Percentiles rank a stretch among this genome's conserved stretches.
phyloP scores from a whole-genome alignment of 495 filamentous ascomycete species.

The Massariosphaeria phaeospora region DNA sequence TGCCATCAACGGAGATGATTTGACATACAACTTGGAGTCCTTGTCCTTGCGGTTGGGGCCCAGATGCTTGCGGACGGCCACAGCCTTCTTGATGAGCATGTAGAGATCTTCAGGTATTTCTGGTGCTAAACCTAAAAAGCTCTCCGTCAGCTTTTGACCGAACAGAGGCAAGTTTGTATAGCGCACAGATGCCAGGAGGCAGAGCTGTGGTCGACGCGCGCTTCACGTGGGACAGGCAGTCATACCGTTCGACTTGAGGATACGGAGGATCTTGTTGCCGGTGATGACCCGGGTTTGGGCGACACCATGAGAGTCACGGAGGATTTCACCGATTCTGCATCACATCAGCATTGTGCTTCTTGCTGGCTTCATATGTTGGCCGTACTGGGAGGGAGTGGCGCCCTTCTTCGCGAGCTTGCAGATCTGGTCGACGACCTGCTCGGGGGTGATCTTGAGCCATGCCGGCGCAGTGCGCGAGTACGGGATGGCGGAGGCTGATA shows the following conservation, averaged over 20 bases:
- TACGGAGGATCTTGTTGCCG: conserved; percentile 99
- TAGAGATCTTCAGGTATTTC: conserved; percentile 91
- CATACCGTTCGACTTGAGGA: conserved; percentile 93
- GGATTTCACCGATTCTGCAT: conserved; percentile 79
- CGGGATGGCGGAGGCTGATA: conserved; percentile 86
- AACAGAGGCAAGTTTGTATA: conserved; percentile 70
- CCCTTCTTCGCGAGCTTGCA: conserved; percentile 98
- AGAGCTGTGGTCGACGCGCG: conserved; percentile 30
- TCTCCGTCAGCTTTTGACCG: conserved; percentile 92
- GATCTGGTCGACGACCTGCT: conserved; percentile 95
- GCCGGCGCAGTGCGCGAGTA: conserved; percentile 88
- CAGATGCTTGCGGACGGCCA: conserved; percentile 93
- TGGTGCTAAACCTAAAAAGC: conserved; percentile 86
- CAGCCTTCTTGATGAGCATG: conserved; percentile 98
- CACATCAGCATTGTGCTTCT: conserved; percentile 1
- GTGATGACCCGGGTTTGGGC: conserved; percentile 72
- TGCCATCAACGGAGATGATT: not conserved
- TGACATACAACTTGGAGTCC: conserved; percentile 78
- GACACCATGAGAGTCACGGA: conserved; percentile 95
- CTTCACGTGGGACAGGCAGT: conserved; percentile 24
- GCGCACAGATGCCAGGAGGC: conserved; percentile 15
- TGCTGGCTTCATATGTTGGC: not conserved
- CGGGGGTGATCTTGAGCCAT: conserved; percentile 88
- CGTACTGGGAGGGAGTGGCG: conserved; percentile 77
- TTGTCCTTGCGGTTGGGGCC: conserved; percentile 99